Evolutionary conservation across 2,329 filamentous ascomycete genomes (phyloP).

Genomic region (Calycina herbarum): DNA sequence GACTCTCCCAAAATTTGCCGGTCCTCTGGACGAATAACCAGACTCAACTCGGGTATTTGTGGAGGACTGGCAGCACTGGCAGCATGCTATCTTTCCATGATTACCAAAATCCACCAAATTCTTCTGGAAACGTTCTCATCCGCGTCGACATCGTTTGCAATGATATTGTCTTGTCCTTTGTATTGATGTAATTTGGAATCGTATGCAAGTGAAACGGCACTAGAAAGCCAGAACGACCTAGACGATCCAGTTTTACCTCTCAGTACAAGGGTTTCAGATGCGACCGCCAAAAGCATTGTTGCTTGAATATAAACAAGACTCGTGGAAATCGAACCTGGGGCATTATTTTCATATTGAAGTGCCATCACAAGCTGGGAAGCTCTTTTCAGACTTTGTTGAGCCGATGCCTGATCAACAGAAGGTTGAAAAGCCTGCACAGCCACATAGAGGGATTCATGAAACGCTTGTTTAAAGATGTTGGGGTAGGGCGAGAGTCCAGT

Average conservation of each 20-base stretch:
- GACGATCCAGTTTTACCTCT: constrained; percentile 46
- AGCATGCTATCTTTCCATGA: constrained; percentile 73
- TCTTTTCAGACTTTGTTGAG: constrained; percentile 42
- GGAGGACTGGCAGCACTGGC: constrained; percentile 63
- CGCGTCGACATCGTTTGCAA: constrained; percentile 55
- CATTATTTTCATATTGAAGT: constrained; percentile 46
- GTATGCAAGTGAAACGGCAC: constrained; percentile 66
- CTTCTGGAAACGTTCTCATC: constrained; percentile 62
- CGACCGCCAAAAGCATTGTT: constrained; percentile 64
- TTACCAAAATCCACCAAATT: constrained; percentile 71
- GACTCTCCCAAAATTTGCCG: constrained; percentile 60
- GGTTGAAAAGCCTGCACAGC: constrained; percentile 56
- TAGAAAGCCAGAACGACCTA: constrained; percentile 57
- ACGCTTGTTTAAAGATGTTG: constrained; percentile 59
- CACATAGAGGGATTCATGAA: constrained; percentile 61
- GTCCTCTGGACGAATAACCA: constrained; percentile 60
- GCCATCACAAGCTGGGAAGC: constrained; percentile 45
- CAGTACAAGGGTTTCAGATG: constrained; percentile 57
- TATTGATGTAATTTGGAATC: constrained; percentile 60
- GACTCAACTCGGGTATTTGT: constrained; percentile 61
- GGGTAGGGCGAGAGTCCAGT: constrained; percentile 58
- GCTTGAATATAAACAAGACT: constrained; percentile 63
- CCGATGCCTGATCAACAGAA: constrained; percentile 30
- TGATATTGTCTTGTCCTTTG: constrained; percentile 41
- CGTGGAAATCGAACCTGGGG: constrained; percentile 42